These are phyloP conservation scores for Pseudotsuga menziesii DNA, from an alignment of 75 land plant species.

Conservation along the genomic window DNA sequence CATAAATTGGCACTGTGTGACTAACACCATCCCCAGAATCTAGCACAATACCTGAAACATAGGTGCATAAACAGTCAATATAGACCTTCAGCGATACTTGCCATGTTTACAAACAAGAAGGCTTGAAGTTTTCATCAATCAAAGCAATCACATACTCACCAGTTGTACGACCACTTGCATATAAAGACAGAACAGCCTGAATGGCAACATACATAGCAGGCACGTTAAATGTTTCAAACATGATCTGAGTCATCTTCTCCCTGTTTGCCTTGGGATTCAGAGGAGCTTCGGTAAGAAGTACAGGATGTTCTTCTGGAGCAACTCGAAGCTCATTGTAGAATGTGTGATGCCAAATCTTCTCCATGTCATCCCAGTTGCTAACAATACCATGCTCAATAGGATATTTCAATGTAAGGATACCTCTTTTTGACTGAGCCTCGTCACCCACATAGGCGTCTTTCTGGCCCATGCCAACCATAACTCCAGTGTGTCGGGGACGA, in stretches of 20 bases:
- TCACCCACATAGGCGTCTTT: slow-evolving; percentile 48
- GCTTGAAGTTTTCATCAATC: not conserved
- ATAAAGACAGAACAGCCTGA: slow-evolving; percentile 43
- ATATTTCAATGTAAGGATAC: slow-evolving; percentile 55
- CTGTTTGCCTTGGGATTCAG: slow-evolving; percentile 45
- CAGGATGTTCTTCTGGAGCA: slow-evolving; percentile 59
- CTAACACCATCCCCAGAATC: slow-evolving; percentile 62
- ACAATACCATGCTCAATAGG: slow-evolving; percentile 52
- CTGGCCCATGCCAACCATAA: slow-evolving; percentile 61
- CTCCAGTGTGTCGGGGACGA: slow-evolving; percentile 49
- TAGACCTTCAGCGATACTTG: slow-evolving; percentile 12
- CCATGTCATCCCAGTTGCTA: slow-evolving; percentile 58
- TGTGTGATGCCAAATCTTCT: slow-evolving; percentile 60
- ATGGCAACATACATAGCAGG: slow-evolving; percentile 48
- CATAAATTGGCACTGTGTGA: slow-evolving; percentile 58
- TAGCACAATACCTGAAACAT: slow-evolving; percentile 13
- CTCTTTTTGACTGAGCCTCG: slow-evolving; percentile 48
- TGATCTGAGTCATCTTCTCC: slow-evolving; percentile 38
- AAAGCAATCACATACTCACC: slow-evolving; percentile 29
- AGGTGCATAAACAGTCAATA: not conserved
- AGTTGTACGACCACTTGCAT: slow-evolving; percentile 62
- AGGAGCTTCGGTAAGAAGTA: slow-evolving; percentile 51
- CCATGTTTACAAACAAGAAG: slow-evolving; percentile 3
- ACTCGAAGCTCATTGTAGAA: slow-evolving; percentile 60
- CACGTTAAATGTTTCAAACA: slow-evolving; percentile 30